These are phyloP conservation scores for Pseudomassariella vexata DNA, from an alignment of 2,329 filamentous ascomycete genomes.

Conservation along the genomic window DNA sequence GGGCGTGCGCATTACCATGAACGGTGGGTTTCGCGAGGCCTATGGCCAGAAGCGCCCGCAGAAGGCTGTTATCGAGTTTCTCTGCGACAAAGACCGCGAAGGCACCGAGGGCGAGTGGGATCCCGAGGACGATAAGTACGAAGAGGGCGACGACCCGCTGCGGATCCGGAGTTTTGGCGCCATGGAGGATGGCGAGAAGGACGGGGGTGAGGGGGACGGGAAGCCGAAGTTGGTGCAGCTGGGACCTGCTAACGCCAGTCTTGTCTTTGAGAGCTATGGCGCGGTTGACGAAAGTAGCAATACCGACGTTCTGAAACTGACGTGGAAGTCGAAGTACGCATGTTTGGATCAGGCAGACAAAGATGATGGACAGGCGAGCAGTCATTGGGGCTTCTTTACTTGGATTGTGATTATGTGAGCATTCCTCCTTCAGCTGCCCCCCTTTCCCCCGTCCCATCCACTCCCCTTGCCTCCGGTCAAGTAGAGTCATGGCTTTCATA, in stretches of 20 bases:
- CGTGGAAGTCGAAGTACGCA: conserved; percentile 84
- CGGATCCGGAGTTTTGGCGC: conserved; percentile 17
- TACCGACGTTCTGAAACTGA: conserved; percentile 62
- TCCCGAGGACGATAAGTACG: conserved; percentile 46
- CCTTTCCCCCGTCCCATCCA: neutral
- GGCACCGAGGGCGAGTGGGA: conserved; percentile 69
- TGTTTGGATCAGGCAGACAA: conserved; percentile 52
- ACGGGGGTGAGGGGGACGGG: conserved; percentile 30
- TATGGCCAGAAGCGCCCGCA: conserved; percentile 56
- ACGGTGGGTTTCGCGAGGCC: conserved; percentile 49
- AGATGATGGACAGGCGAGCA: conserved; percentile 37
- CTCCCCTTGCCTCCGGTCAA: neutral
- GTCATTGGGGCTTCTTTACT: conserved; percentile 90
- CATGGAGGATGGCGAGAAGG: conserved; percentile 25
- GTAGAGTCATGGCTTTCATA: neutral
- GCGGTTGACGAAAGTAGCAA: conserved; percentile 48
- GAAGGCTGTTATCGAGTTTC: conserved; percentile 76
- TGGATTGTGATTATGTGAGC: conserved; percentile 93
- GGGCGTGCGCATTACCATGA: conserved; percentile 65
- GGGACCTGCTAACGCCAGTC: conserved; percentile 49
- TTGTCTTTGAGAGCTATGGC: conserved; percentile 73
- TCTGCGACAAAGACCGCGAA: conserved; percentile 68
- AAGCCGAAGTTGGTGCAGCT: conserved; percentile 44
- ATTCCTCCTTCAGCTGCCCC: conserved; percentile 2
- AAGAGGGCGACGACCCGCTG: conserved; percentile 17